Evolutionary conservation across 202 grass and related monocot genomes (phyloP), one percentile per base, ranked within the genome.

Genomic region (Cymbopogon flexuosus): DNA sequence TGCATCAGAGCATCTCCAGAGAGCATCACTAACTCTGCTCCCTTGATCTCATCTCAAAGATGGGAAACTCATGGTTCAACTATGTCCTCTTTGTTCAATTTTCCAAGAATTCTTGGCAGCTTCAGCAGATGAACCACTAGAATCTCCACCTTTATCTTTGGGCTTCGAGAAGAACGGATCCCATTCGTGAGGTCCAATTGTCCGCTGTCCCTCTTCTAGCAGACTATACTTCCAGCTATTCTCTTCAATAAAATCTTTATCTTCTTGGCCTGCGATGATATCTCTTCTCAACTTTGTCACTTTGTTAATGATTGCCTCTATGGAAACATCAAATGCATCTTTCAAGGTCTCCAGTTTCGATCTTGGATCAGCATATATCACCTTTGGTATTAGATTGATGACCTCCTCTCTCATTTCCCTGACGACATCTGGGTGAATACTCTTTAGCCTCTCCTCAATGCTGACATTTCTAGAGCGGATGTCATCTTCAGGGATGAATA

Each of bases 81-180:
- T 76, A 16, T 89, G 84, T 52, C 65, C 86, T 78, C 86, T 92
- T 59, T 79, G 90, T 82, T 95, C 92, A 69, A 47, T 98, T 84
- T 83, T 95, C 92, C 92, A 93, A 68, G 88, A 94, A 71, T 93
- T 95, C 45, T 95, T 95, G 16, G 92, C 95, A 41, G 90, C 88
- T 80, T 91, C 86, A 59, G 80, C 85, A 68, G 94, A 90, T n/a
- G 73, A 79, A 78, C 77, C 72, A 11, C 63, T 70, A 63, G 88
- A 83, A 87, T 95, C 92, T 27, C 73, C 87, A 59, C 62, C 73
- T 24, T 84, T 89, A 66, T 93, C 92, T 84, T 98, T 95, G 60
- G 86, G 92, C 78, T 98, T 98, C 33, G 95, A 98, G 72, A 98
- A 98, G 72, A 95, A 98, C 3, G 95, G 95, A 87, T 98, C 95